Conservation (phyloP, 139 green algal genomes). For the Asterochloris erici region DNA sequence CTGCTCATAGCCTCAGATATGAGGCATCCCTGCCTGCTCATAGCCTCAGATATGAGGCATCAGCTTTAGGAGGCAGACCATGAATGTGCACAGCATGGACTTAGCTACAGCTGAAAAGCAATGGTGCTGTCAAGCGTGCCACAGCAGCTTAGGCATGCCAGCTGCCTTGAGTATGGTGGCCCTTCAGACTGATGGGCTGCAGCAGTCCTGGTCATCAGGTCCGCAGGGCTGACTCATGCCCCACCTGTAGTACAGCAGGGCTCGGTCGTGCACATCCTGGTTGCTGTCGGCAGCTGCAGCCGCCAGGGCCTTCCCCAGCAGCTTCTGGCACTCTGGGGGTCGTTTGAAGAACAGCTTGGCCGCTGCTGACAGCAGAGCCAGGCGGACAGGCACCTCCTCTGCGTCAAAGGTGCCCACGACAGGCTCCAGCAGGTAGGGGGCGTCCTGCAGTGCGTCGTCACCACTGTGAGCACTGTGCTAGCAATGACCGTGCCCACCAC, state of each 20-base stretch:
- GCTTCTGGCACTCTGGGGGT: slow-evolving; percentile 68
- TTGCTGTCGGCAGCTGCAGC: slow-evolving; percentile 55
- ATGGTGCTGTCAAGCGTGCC: no score
- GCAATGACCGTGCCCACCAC: background rate
- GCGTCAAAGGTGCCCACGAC: slow-evolving; percentile 51
- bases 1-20: no score
- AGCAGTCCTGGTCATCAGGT: background rate
- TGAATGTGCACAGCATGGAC: no score
- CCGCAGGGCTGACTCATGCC: background rate
- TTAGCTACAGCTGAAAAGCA: no score
- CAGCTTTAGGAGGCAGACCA: no score
- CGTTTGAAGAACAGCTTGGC: slow-evolving; percentile 91
- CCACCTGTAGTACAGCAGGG: slow-evolving; percentile 88
- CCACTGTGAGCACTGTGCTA: background rate
- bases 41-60: no score
- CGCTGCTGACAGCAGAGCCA: slow-evolving; percentile 78
- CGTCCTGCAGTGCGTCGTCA: slow-evolving; percentile 43
- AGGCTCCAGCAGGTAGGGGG: slow-evolving; percentile 88
- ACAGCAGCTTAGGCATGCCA: no score
- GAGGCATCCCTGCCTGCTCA: no score
- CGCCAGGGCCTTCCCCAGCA: slow-evolving; percentile 59
- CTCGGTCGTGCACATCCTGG: slow-evolving; percentile 86
- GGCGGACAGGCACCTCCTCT: slow-evolving; percentile 55
- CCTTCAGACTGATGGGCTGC: no score
- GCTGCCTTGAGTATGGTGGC: no score